Percentiles rank a stretch among this genome's conserved stretches.
Conservation (phyloP, 2,329 filamentous ascomycete genomes). For the Aspergillus tamarii region DNA sequence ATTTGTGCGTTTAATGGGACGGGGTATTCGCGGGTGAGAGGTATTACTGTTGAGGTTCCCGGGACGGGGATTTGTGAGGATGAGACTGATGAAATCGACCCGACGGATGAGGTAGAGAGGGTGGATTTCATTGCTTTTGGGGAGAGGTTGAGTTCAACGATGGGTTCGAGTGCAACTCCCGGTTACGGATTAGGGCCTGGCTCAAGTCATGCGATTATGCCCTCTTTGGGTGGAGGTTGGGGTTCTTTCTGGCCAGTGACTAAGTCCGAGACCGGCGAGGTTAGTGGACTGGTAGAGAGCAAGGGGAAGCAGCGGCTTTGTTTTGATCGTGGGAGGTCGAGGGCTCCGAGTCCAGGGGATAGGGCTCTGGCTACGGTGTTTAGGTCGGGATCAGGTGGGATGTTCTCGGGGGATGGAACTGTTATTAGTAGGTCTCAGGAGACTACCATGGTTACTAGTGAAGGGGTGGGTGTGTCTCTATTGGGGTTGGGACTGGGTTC, state of each 20-base stretch:
- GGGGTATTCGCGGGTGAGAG: conserved; percentile 20
- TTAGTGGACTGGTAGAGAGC: too few species aligned
- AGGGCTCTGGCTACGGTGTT: background rate
- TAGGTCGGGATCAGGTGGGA: background rate
- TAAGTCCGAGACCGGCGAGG: background rate
- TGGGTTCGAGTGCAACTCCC: too few species aligned
- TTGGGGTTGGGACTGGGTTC: background rate
- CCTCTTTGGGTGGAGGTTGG: too few species aligned
- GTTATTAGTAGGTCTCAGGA: too few species aligned
- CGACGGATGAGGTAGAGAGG: background rate
- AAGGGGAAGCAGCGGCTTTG: background rate
- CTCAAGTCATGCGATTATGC: too few species aligned
- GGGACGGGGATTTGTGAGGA: conserved; percentile 20
- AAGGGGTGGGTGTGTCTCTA: background rate
- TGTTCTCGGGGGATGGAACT: background rate
- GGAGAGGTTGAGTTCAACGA: background rate
- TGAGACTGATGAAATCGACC: background rate
- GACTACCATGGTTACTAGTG: too few species aligned
- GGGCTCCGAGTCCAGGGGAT: background rate
- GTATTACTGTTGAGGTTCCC: conserved; percentile 10
- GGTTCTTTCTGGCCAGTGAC: too few species aligned
- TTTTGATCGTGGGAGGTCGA: background rate
- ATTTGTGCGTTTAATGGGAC: conserved; percentile 33
- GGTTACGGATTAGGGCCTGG: too few species aligned
- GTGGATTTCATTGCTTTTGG: background rate